Evolutionary conservation across 495 filamentous ascomycete species (phyloP), one percentile per base, ranked within the genome.

Genomic region (Xylona heveae): DNA sequence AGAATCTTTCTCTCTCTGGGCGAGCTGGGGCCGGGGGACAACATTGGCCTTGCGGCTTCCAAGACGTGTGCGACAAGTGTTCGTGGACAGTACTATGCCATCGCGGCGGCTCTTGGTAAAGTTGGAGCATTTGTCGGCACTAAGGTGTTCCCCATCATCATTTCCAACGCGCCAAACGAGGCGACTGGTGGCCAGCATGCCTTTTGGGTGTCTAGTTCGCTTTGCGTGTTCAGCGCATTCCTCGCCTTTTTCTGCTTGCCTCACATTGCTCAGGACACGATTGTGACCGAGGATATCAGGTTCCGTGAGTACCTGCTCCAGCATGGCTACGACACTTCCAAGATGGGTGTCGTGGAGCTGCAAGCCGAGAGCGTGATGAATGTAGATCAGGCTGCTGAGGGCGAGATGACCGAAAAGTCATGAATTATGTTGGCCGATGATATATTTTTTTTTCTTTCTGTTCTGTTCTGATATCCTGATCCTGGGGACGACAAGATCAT

Each of bases 51-150:
- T 0, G 52, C 83, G 14, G 82, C 83, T 0, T 77, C 78, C 32
- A 92, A 91, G 54, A 84, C 78, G 10, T 75, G 71, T 47, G 78
- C 83, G 1, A 94, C 84, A 3, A 71, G 72, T 7, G 74, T 94
- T 20, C 62, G 83, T 15, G 84, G 83, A 6, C 79, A 88, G 45
- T 94, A 90, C 55, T 94, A 94, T 50, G 80, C 76, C 8, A 68
- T 90, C 33, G 81, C 82, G 1, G 83, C 83, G 1, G 83, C 83
- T 0, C 38, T 71, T 0, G 81, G 83, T 24, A 92, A 91, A 53
- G 65, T 91, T 29, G 84, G 84, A 12, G 84, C 80, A 5, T 92
- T 92, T 43, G 68, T 90, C n/a, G 84, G 84, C 24, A 77, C 75
- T 10, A 79, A 76, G 38, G 69, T 83, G 5, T 78, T 90, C 40